These are phyloP conservation scores for Closterium sp. DNA, from an alignment of 139 green algal genomes.

Conservation along the genomic window DNA sequence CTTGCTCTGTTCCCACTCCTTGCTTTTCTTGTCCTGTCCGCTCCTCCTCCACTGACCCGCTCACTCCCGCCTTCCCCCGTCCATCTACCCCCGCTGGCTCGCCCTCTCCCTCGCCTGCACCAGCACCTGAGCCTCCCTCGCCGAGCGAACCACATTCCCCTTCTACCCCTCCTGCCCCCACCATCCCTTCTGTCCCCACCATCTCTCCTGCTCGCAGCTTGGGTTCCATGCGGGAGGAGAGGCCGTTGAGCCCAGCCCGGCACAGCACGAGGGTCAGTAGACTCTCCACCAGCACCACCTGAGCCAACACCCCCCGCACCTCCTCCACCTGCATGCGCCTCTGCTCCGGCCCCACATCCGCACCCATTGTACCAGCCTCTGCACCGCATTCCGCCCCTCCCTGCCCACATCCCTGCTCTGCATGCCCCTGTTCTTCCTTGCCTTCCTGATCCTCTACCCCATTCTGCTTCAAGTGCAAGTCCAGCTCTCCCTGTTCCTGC, in stretches of 20 bases:
- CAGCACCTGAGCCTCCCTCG: no score
- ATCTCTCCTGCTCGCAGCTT: neutral
- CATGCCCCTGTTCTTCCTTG: neutral
- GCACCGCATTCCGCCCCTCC: neutral
- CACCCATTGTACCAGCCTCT: neutral
- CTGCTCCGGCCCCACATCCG: neutral
- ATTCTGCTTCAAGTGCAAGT: neutral
- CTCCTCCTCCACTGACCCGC: neutral
- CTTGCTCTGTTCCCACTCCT: neutral
- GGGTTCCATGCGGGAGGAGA: neutral
- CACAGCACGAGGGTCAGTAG: neutral
- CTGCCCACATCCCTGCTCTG: neutral
- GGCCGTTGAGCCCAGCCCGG: neutral
- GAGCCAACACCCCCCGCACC: neutral
- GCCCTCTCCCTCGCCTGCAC: neutral
- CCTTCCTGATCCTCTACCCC: neutral
- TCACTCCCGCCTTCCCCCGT: neutral
- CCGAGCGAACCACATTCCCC: neutral
- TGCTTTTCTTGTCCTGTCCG: no score
- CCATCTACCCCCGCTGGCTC: neutral
- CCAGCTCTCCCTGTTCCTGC: neutral
- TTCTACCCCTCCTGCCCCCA: neutral
- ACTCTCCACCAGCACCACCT: neutral
- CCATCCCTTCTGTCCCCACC: neutral
- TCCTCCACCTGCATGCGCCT: neutral